phyloP scores from a whole-genome alignment of 1,284 basidiomycete species.

The Phaffia rhodozyma region DNA sequence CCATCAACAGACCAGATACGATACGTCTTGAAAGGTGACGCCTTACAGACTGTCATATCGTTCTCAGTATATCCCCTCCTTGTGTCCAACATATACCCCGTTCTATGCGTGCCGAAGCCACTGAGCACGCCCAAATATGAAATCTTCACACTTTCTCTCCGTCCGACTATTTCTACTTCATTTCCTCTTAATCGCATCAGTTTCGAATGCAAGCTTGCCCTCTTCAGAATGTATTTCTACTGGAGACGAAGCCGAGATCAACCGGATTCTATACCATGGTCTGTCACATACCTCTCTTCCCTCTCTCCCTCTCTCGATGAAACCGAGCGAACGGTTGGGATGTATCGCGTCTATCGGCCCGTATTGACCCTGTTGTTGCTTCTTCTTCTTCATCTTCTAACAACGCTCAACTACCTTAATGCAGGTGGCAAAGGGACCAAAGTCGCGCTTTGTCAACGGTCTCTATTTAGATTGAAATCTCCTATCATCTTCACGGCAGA shows the following conservation, averaged over 20 bases:
- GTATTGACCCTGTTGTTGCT: not conserved
- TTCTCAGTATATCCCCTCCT: not conserved
- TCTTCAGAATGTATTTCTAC: conserved; percentile 6
- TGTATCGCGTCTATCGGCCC: not conserved
- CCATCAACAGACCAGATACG: too few relatives aligned
- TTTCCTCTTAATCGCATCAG: not conserved
- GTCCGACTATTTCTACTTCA: not conserved
- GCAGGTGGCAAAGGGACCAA: conserved; percentile 35
- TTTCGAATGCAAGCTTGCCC: not conserved
- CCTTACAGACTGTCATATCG: too few relatives aligned
- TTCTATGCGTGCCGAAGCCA: not conserved
- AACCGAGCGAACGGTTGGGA: not conserved
- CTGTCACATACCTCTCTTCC: not conserved
- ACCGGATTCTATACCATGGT: conserved; percentile 17
- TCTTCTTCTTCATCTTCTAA: not conserved
- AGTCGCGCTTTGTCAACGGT: conserved; percentile 38
- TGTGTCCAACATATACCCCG: not conserved
- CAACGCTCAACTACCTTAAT: not conserved
- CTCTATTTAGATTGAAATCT: conserved; percentile 33
- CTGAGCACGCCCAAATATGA: too few relatives aligned
- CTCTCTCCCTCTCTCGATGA: not conserved
- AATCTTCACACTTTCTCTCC: not conserved
- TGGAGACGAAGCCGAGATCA: conserved; percentile 19
- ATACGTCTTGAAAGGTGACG: too few relatives aligned
- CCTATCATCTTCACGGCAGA: conserved; percentile 39